Evolutionary conservation across 2,329 filamentous ascomycete genomes (phyloP), one percentile per base, ranked within the genome.

Genomic region (Penicillium sp.): DNA sequence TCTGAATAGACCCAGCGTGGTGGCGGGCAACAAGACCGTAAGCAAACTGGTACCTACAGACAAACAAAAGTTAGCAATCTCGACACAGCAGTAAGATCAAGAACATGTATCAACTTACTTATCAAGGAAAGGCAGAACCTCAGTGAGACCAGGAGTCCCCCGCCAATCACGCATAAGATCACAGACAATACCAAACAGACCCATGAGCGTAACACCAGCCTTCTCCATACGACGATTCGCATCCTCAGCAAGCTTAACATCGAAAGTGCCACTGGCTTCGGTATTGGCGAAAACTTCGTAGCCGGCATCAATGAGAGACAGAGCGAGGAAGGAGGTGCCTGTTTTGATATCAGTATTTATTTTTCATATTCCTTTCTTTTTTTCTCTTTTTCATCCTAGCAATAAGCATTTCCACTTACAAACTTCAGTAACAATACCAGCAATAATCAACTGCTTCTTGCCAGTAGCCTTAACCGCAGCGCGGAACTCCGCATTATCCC

Each of bases 111-210:
- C 6, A 25, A 45, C 65, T 49, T 56, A 70, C 74, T 78, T 77
- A 70, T 89, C 86, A 50, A 90, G 74, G 73, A 81, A 88, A 13
- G 87, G 86, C 58, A 89, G 74, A 4, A 90, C 71, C 75, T 70
- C 86, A 79, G 33, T 71, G 66, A 27, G 81, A 37, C 84, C 84
- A 9, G 81, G 81, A 9, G 76, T 81, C 61, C 78, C 77, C 46
- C 86, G 79, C 87, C 87, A 90, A 70, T 90, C 87, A 35, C 87
- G 80, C 87, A 90, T 89, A 54, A 90, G 74, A 64, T 90, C 87
- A 67, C 82, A 83, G 17, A 86, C 77, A 59, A 90, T 86, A 27
- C 80, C 80, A 65, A 90, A 89, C 58, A 87, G 70, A 17, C 81
- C 66, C 65, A 69, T 69, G 7, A 71, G 65, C 4, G 66, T 84